phyloP scores from a whole-genome alignment of 2,329 filamentous ascomycete genomes.

The Aspergillus ochraceoroseus region DNA sequence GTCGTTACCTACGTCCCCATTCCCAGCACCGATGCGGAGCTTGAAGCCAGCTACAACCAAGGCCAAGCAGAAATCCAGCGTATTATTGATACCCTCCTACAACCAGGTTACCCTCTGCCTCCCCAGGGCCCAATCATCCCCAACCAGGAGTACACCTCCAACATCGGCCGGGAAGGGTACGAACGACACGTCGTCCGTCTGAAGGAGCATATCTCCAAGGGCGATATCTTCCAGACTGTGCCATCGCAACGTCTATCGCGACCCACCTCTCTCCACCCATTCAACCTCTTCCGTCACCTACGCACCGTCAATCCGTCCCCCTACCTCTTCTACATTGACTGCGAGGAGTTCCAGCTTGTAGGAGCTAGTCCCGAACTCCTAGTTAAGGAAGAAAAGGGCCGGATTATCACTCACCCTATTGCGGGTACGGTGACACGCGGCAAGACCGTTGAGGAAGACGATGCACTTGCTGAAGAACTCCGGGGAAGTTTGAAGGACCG shows the following conservation, averaged over 20 bases:
- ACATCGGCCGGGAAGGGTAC: constrained; percentile 84
- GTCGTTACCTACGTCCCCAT: constrained; percentile 86
- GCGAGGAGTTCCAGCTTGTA: constrained; percentile 86
- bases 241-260: constrained; percentile 89
- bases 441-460: constrained; percentile 73
- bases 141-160: constrained; percentile 78
- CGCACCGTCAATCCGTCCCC: constrained; percentile 97
- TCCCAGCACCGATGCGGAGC: constrained; percentile 52
- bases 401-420: constrained; percentile 94
- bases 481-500: constrained; percentile 81
- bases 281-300: constrained; percentile 95
- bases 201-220: constrained; percentile 83
- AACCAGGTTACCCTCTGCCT: constrained; percentile 71
- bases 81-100: constrained; percentile 66
- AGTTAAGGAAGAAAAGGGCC: constrained; percentile 79
- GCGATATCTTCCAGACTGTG: constrained; percentile 96
- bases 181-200: constrained; percentile 79
- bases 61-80: constrained; percentile 61
- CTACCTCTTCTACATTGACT: constrained; percentile 95
- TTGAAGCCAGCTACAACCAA: constrained; percentile 65
- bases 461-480: constrained; percentile 69
- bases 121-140: constrained; percentile 67
- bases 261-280: constrained; percentile 86
- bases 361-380: constrained; percentile 92
- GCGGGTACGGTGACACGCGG: constrained; percentile 91